Conservation (phyloP, 257 asterid species). For the Scutellaria baicalensis region DNA sequence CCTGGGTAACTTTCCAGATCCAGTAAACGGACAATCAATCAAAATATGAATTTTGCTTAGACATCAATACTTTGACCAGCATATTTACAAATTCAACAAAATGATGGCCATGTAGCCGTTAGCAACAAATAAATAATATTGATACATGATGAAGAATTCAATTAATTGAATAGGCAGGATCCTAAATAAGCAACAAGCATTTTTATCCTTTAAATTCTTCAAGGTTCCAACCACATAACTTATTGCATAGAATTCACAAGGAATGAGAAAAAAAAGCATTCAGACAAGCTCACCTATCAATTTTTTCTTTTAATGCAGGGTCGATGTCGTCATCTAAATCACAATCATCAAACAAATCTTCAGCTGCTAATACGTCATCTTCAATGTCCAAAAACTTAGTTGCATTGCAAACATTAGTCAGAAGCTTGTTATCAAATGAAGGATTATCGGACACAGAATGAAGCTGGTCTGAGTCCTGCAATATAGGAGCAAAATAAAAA, state of each 20-base stretch:
- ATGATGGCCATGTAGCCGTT: neutral
- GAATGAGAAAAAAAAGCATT: constrained; percentile 10
- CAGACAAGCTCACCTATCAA: constrained; percentile 66
- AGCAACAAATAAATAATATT: neutral
- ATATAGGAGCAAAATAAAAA: constrained; percentile 15
- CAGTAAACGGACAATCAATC: neutral
- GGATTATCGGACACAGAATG: constrained; percentile 32
- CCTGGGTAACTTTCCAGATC: neutral
- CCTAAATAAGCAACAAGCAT: neutral
- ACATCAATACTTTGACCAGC: neutral
- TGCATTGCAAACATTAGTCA: constrained; percentile 27
- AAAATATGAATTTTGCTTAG: neutral
- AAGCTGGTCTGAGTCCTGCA: constrained; percentile 43
- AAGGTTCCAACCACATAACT: neutral
- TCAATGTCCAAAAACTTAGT: constrained; percentile 43
- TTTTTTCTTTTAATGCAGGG: constrained; percentile 84
- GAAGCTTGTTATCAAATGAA: constrained; percentile 28
- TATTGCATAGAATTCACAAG: neutral
- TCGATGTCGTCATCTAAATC: constrained; percentile 84
- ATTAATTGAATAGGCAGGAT: constrained; percentile 1
- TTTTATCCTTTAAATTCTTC: neutral
- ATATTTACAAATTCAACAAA: neutral
- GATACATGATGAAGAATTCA: neutral
- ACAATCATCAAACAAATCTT: constrained; percentile 63
- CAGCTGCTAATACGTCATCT: constrained; percentile 47